Conservation (phyloP, 108 stramenopile species). For the Nitzschia inconspicua region DNA sequence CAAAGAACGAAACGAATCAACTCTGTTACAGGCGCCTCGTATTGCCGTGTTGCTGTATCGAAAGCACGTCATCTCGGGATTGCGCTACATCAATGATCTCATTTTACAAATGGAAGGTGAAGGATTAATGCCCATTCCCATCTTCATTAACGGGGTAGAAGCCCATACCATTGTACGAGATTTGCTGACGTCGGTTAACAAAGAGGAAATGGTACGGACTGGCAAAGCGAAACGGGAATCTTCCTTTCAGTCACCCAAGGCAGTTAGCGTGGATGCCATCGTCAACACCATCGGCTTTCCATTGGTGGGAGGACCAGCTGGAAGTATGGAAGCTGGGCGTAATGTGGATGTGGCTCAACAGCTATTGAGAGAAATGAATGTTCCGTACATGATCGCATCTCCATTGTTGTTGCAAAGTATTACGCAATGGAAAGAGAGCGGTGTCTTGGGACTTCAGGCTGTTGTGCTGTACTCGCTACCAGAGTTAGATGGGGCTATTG, state of each 20-base stretch:
- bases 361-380: constrained; percentile 60
- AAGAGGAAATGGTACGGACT: constrained; percentile 34
- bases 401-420: constrained; percentile 78
- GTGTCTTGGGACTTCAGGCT: constrained; percentile 78
- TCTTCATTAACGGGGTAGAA: constrained; percentile 91
- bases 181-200: constrained; percentile 66
- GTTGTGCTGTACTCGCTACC: constrained; percentile 78
- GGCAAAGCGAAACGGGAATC: constrained; percentile 35
- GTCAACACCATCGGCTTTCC: constrained; percentile 87
- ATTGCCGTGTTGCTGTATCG: constrained; percentile 78
- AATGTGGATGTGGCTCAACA: constrained; percentile 71
- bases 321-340: constrained; percentile 80
- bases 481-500: constrained; percentile 86
- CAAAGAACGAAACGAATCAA: constrained; percentile 31
- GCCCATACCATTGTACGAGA: constrained; percentile 88
- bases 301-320: constrained; percentile 85
- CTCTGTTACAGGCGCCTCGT: constrained; percentile 48
- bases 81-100: constrained; percentile 71
- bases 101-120: constrained; percentile 60
- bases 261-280: constrained; percentile 67
- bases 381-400: constrained; percentile 76
- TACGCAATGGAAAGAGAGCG: constrained; percentile 68
- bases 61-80: constrained; percentile 84
- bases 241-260: constrained; percentile 41
- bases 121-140: constrained; percentile 76